phyloP scores from a whole-genome alignment of 176 grass and related monocot species.

The Alloteropsis semialata region DNA sequence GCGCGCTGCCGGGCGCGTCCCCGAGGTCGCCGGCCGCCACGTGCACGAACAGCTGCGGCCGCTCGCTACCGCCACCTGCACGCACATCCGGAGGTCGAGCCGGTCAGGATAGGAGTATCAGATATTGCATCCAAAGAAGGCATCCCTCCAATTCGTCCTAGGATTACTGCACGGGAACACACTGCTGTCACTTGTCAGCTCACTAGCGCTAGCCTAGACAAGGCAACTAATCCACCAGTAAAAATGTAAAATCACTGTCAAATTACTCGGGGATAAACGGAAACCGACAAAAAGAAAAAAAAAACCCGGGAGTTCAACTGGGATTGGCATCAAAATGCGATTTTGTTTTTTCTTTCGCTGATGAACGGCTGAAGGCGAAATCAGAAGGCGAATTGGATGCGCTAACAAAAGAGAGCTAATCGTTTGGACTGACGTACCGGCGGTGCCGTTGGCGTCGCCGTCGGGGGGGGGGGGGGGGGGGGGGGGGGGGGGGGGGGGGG shows the following conservation, averaged over 20 bases:
- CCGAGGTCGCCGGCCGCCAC: slow-evolving; percentile 50
- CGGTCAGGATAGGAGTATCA: neutral
- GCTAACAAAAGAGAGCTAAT: no score
- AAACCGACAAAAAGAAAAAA: neutral
- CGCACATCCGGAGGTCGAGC: neutral
- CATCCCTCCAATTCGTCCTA: neutral
- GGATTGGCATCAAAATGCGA: neutral
- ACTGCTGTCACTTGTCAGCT: neutral
- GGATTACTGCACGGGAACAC: neutral
- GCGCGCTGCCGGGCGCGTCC: slow-evolving; percentile 35
- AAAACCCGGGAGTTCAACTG: no score
- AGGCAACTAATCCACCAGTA: neutral
- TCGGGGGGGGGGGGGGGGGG: no score
- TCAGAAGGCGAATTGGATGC: neutral
- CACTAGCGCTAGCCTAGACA: neutral
- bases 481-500: no score
- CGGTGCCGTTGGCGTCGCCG: slow-evolving; percentile 47
- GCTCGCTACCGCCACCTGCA: slow-evolving; percentile 34
- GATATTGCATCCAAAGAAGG: neutral
- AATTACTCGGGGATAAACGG: neutral
- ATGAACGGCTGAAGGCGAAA: neutral
- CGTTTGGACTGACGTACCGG: slow-evolving; percentile 37
- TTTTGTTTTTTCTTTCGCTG: no score
- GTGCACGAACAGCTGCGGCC: slow-evolving; percentile 41
- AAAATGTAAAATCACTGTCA: neutral